Evolutionary conservation across 2,329 filamentous ascomycete species (phyloP), one percentile per base, ranked within the genome.

Genomic region (Neofusicoccum parvum): DNA sequence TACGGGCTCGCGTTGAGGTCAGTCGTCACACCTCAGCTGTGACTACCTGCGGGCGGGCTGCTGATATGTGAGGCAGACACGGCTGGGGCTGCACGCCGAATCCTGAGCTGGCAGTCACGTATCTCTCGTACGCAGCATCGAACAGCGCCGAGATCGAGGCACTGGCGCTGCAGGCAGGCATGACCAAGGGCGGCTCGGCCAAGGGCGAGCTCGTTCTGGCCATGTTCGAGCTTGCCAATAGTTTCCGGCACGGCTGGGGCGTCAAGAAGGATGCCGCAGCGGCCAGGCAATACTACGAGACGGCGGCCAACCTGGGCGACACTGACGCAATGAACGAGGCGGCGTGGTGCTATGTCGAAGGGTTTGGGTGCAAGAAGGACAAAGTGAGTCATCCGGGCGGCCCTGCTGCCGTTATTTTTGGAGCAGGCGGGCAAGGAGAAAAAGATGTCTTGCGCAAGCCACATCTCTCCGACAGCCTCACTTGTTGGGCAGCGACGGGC

Each of bases 261-360:
- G 90, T 97, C 58, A 85, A 87, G 68, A 91, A 91, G 75, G 95
- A 99, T 77, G 86, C 93, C 41, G 85, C 92, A 62, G 95, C 95
- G 53, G 95, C 95, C 58, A 83, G 85, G 71, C 84, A 96, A 85
- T 99, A 98, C 79, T 99, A 98, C 79, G 94, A 98, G 80, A 97
- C 94, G 10, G 95, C 95, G 34, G 95, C 95, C 67, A 98, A 99
- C 77, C 81, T 99, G 70, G 95, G 95, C 67, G 95, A 99, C 78
- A 92, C 92, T 50, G 95, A 99, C 81, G 95, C 94, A 66, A 97
- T 98, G 94, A 97, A 97, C 75, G 94, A 98, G 79, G 90, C 90
- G 63, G 95, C 89, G 41, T 96, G 93, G 92, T 99, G 95, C 82
- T 98, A 95, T 83, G 79, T 96, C 34, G 91, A 97, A 76, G 95